These are phyloP conservation scores for Pinus albicaulis DNA, from an alignment of 75 land plant species.

Conservation along the genomic window DNA sequence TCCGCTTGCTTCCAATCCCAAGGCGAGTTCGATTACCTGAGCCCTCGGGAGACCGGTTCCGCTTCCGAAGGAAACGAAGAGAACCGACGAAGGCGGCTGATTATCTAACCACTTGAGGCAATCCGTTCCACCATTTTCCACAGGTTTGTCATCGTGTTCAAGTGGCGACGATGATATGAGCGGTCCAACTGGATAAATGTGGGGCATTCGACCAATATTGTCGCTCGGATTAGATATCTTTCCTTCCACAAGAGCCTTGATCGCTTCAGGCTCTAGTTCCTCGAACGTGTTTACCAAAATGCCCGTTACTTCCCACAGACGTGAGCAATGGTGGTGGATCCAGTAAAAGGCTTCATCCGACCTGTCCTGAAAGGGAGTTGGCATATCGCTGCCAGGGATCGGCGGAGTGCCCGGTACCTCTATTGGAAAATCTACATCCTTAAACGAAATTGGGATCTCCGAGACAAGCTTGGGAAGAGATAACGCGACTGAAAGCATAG, in stretches of 20 bases:
- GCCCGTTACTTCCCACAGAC: conserved; percentile 23
- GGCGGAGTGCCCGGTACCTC: conserved; percentile 36
- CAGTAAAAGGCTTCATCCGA: conserved; percentile 3
- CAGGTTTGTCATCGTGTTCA: not conserved
- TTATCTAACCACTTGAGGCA: not conserved
- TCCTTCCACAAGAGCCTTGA: conserved; percentile 10
- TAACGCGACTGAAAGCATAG: conserved; percentile 24
- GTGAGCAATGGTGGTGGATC: conserved; percentile 5
- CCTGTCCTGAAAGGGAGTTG: conserved; percentile 17
- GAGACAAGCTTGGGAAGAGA: conserved; percentile 25
- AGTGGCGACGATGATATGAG: not conserved
- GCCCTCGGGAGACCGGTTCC: not conserved
- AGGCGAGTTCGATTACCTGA: not conserved
- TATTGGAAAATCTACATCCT: conserved; percentile 8
- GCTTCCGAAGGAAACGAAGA: not conserved
- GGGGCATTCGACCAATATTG: not conserved
- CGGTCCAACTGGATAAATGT: not conserved
- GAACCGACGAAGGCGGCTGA: not conserved
- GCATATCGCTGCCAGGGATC: conserved; percentile 20
- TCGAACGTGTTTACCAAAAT: conserved; percentile 39
- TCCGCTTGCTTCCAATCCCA: not conserved
- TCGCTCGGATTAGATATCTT: not conserved
- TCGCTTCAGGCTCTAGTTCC: conserved; percentile 22
- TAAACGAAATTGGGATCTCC: conserved; percentile 18
- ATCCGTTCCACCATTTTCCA: not conserved